phyloP scores from a whole-genome alignment of 495 filamentous ascomycete genomes.

The Aspergillus incahuasiensis region DNA sequence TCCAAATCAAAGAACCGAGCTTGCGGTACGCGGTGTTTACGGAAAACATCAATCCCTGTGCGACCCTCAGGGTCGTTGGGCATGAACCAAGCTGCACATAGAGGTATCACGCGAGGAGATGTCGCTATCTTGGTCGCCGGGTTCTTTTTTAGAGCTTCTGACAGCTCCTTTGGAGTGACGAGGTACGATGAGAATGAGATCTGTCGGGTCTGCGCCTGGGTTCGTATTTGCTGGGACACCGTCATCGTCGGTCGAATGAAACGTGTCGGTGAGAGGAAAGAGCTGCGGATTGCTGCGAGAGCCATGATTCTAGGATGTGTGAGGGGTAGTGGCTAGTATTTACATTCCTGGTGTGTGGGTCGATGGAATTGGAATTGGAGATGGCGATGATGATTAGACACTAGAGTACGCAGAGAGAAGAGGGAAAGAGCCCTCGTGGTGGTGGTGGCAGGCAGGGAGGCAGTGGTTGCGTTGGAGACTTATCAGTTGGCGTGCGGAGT shows the following conservation, averaged over 20 bases:
- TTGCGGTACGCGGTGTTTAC: constrained; percentile 70
- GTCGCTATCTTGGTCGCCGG: constrained; percentile 68
- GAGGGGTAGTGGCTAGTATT: constrained; percentile 13
- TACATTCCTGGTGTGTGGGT: constrained; percentile 21
- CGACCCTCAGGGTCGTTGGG: constrained; percentile 77
- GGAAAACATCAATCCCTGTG: constrained; percentile 72
- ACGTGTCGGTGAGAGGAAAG: constrained; percentile 25
- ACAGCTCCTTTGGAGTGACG: constrained; percentile 77
- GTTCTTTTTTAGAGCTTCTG: constrained; percentile 72
- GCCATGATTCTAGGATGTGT: constrained; percentile 25
- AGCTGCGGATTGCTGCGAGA: constrained; percentile 33
- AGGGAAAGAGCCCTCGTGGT: constrained; percentile 9
- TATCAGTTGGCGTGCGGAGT: constrained; percentile 21
- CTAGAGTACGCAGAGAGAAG: neutral
- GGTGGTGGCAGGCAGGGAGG: too few species aligned
- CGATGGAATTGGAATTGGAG: neutral
- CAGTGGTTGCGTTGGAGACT: neutral
- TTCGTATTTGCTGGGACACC: constrained; percentile 18
- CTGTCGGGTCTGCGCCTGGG: constrained; percentile 31
- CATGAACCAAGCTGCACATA: constrained; percentile 94
- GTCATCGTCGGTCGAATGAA: constrained; percentile 35
- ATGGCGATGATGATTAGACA: constrained; percentile 2
- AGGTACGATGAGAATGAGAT: constrained; percentile 71
- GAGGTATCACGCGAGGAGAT: constrained; percentile 72
- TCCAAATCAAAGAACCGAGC: constrained; percentile 98